These are phyloP conservation scores for Luffa acutangula DNA, from an alignment of 306 rosid species.

Conservation along the genomic window DNA sequence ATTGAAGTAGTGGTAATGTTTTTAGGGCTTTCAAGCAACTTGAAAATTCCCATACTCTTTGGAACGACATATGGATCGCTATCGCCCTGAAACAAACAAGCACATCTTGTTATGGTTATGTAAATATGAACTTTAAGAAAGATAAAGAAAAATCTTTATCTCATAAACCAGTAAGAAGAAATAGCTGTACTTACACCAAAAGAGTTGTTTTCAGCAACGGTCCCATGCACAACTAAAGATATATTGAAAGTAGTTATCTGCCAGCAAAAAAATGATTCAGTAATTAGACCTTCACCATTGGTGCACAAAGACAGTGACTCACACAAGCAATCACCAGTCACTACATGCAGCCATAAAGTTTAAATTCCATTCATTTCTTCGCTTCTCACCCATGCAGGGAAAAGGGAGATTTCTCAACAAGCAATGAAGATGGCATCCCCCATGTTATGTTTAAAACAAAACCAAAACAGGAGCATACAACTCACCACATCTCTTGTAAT, in stretches of 20 bases:
- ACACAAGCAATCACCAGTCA: background rate
- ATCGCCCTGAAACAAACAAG: constrained; percentile 40
- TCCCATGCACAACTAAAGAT: constrained; percentile 74
- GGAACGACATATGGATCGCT: constrained; percentile 71
- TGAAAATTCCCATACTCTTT: constrained; percentile 75
- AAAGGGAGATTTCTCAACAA: background rate
- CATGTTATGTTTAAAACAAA: background rate
- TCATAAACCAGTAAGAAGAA: constrained; percentile 9
- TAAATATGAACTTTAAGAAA: background rate
- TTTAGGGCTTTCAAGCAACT: constrained; percentile 78
- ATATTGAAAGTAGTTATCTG: constrained; percentile 95
- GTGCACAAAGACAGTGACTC: background rate
- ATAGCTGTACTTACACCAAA: constrained; percentile 33
- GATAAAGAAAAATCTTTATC: background rate
- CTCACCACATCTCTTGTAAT: constrained; percentile 87
- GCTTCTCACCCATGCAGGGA: background rate
- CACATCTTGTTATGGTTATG: background rate
- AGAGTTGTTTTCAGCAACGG: constrained; percentile 54
- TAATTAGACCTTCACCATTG: background rate
- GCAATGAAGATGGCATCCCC: background rate
- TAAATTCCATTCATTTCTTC: background rate
- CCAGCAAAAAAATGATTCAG: constrained; percentile 13
- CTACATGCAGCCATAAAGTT: background rate
- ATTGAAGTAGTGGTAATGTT: constrained; percentile 63
- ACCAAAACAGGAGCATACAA: constrained; percentile 1